These are phyloP conservation scores for Cercospora sp. DNA, from an alignment of 2,329 filamentous ascomycete genomes.

Conservation along the genomic window DNA sequence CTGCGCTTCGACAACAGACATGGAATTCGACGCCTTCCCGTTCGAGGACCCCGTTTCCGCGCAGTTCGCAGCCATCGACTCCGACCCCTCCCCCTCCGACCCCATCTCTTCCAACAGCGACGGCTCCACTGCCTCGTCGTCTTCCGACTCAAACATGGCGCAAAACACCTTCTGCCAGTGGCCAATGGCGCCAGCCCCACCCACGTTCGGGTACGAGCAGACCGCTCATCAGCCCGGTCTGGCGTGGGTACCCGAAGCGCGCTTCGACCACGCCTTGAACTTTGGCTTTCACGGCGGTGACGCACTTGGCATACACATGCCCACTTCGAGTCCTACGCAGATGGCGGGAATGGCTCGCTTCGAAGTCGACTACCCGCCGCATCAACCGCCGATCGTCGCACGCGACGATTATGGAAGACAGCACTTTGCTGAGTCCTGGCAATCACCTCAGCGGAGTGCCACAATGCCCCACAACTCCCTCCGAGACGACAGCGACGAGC, in stretches of 20 bases:
- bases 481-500: constrained; percentile 24
- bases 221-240: constrained; percentile 17
- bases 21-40: constrained; percentile 18
- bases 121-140: constrained; percentile 22
- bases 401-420: constrained; percentile 12
- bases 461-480: constrained; percentile 21
- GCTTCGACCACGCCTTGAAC: constrained; percentile 17
- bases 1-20: constrained; percentile 15
- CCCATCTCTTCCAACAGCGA: constrained; percentile 14
- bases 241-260: constrained; percentile 22
- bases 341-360: constrained; percentile 12
- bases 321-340: constrained; percentile 25
- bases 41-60: constrained; percentile 19
- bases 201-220: constrained; percentile 19
- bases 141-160: constrained; percentile 21
- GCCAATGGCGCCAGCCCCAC: constrained; percentile 16
- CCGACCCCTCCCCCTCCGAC: constrained; percentile 17
- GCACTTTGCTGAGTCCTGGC: constrained; percentile 10
- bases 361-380: constrained; percentile 15
- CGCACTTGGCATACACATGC: constrained; percentile 25
- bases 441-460: constrained; percentile 9
- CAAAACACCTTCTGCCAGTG: constrained; percentile 14
- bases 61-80: constrained; percentile 23
- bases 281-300: constrained; percentile 20
- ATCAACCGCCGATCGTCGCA: constrained; percentile 12